These are phyloP conservation scores for Globisporangium cystogenes DNA, from an alignment of 352 stramenopile genomes.

Conservation along the genomic window DNA sequence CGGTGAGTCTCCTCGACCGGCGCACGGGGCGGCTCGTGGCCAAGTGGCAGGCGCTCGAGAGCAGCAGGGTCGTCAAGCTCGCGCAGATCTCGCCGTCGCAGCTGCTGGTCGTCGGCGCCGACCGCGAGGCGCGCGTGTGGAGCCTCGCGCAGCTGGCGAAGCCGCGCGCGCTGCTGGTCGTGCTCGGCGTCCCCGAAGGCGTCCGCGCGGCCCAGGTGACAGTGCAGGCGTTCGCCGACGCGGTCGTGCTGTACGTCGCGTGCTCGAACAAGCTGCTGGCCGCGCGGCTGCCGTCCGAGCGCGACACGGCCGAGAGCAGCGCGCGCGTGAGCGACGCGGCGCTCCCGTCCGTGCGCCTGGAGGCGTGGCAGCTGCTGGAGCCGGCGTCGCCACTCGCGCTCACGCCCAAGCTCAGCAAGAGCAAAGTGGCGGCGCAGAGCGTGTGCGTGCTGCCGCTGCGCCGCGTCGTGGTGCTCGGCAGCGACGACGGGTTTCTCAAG, in stretches of 20 bases:
- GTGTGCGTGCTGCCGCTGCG: constrained; percentile 49
- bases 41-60: constrained; percentile 55
- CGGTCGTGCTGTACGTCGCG: constrained; percentile 39
- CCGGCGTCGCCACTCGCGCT: constrained; percentile 1
- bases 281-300: constrained; percentile 30
- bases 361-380: constrained; percentile 48
- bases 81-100: constrained; percentile 48
- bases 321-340: constrained; percentile 7
- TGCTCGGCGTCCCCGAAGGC: constrained; percentile 51
- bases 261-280: constrained; percentile 33
- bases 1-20: constrained; percentile 44
- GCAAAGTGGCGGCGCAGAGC: constrained; percentile 31
- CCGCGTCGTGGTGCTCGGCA: constrained; percentile 52
- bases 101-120: constrained; percentile 51
- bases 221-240: constrained; percentile 41
- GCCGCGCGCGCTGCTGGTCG: constrained; percentile 34
- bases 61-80: constrained; percentile 34
- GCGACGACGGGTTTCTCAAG: constrained; percentile 60
- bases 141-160: constrained; percentile 20
- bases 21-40: constrained; percentile 39
- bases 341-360: constrained; percentile 23
- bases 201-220: constrained; percentile 38
- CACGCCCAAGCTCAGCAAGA: constrained; percentile 32
- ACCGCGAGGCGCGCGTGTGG: constrained; percentile 70
- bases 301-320: constrained; percentile 6